Evolutionary conservation across 495 filamentous ascomycete species (phyloP), one percentile per base, ranked within the genome.

Genomic region (Cryomyces minteri): DNA sequence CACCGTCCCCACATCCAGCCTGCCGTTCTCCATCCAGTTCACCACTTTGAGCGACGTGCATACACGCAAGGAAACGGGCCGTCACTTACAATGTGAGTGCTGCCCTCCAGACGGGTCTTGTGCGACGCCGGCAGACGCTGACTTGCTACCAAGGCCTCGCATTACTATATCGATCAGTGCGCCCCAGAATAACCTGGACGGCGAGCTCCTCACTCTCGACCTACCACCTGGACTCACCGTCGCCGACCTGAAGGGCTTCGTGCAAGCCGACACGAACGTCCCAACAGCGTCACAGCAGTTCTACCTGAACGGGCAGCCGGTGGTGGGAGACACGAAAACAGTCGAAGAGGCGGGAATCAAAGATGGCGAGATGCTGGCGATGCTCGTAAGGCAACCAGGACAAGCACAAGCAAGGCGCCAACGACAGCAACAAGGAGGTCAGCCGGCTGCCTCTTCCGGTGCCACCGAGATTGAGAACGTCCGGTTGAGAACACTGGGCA

Each of bases 321-420:
- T 98, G 42, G 67, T 61, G 40, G 78, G 85, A 59, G 79, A 88
- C 51, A 60, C 70, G 29, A 81, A 82, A 59, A 93, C 85, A 5
- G 70, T 98, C 41, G 71, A 81, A 45, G 72, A 90, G 50, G 74
- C 84, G n/a, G 72, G 79, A 7, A 82, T 98, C 52, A 74, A 67
- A 30, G 84, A 94, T 62, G 86, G 86, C 43, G 92, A 95, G 50
- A 88, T 98, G 85, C 68, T 98, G 34, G 84, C 80, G 9, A 70
- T 94, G 43, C 80, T 88, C 58, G 77, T 88, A 45, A 46, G 28
- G 52, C 45, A 39, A 31, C 43, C 47, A 5, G 57, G 49, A 50
- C 48, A 50, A 54, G 49, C 47, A 51, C 41, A 34, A 43, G 42
- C 6, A 42, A 30, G n/a, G 11, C 42, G 44, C 32, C 50, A 49